These are phyloP conservation scores for Closterium sp. DNA, from an alignment of 139 green algal genomes.

Conservation along the genomic window DNA sequence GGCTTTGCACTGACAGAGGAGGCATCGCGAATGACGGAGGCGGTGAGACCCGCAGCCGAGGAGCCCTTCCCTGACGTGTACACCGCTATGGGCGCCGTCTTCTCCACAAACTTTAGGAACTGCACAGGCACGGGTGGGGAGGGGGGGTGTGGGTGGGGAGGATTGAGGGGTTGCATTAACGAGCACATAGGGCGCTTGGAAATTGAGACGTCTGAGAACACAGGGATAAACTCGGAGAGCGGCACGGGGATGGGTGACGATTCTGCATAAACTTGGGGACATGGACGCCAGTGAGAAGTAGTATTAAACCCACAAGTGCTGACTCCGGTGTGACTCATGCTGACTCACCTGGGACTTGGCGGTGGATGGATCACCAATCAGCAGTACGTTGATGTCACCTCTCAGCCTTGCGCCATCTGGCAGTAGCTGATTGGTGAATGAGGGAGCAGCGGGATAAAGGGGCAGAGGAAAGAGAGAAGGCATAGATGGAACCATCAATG, in stretches of 20 bases:
- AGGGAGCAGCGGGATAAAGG: neutral
- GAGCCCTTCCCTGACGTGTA: constrained; percentile 98
- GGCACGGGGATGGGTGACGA: neutral
- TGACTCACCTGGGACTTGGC: constrained; percentile 52
- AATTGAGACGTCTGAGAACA: neutral
- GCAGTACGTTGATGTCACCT: constrained; percentile 98
- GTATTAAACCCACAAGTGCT: no score
- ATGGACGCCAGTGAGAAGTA: no score
- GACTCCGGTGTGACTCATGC: no score
- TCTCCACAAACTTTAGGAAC: constrained; percentile 69
- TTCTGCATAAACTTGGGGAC: no score
- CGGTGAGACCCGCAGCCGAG: constrained; percentile 92
- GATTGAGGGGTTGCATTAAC: constrained; percentile 3
- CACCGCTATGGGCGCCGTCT: constrained; percentile 71
- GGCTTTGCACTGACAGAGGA: neutral
- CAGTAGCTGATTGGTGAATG: neutral
- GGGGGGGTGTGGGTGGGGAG: neutral
- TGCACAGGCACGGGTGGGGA: neutral
- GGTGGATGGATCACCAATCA: constrained; percentile 94
- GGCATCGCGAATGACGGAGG: constrained; percentile 78
- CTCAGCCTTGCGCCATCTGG: constrained; percentile 60
- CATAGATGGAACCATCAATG: neutral
- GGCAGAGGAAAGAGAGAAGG: neutral
- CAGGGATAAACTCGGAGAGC: neutral
- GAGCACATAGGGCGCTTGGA: neutral